Conservation (phyloP, 768 basidiomycete genomes). For the Rhodotorula kratochvilovae region DNA sequence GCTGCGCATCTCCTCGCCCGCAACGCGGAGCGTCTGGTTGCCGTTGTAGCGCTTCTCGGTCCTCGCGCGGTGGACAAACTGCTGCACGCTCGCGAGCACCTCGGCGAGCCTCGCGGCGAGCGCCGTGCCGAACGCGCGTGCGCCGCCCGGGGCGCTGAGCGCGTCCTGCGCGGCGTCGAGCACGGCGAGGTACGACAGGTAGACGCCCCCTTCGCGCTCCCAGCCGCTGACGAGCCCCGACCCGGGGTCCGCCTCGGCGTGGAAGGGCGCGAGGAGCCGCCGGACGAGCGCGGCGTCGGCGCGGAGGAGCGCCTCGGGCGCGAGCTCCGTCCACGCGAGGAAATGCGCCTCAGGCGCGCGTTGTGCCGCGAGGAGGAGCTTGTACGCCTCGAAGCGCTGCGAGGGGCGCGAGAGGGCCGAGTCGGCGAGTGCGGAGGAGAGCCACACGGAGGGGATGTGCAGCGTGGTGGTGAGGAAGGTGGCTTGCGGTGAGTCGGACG, state of each 20-base stretch:
- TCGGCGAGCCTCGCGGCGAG: slow-evolving; percentile 58
- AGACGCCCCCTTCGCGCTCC: slow-evolving; percentile 75
- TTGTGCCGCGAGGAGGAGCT: slow-evolving; percentile 67
- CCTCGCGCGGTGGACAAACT: slow-evolving; percentile 1
- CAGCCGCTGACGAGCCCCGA: slow-evolving; percentile 70
- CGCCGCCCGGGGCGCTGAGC: slow-evolving; percentile 77
- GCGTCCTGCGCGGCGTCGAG: slow-evolving; percentile 72
- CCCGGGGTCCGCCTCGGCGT: slow-evolving; percentile 64
- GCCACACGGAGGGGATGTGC: slow-evolving; percentile 76
- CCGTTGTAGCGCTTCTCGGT: background rate
- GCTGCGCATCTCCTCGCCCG: slow-evolving; percentile 27
- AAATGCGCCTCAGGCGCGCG: slow-evolving; percentile 71
- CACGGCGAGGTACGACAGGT: slow-evolving; percentile 81
- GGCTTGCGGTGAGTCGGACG: slow-evolving; percentile 31
- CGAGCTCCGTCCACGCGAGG: slow-evolving; percentile 77
- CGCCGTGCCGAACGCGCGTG: slow-evolving; percentile 51
- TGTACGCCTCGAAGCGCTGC: slow-evolving; percentile 67
- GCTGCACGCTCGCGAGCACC: slow-evolving; percentile 51
- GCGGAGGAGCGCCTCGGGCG: slow-evolving; percentile 76
- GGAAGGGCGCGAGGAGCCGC: slow-evolving; percentile 66
- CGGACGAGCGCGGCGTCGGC: slow-evolving; percentile 62
- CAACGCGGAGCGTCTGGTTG: slow-evolving; percentile 18
- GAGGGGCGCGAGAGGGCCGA: background rate
- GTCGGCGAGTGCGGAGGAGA: slow-evolving; percentile 62
- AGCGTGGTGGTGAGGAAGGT: slow-evolving; percentile 59